Percentiles rank a stretch among this genome's conserved stretches.
These are phyloP conservation scores for Blastobotrys attinorum DNA, from an alignment of 805 yeast genomes.

Conservation along the genomic window DNA sequence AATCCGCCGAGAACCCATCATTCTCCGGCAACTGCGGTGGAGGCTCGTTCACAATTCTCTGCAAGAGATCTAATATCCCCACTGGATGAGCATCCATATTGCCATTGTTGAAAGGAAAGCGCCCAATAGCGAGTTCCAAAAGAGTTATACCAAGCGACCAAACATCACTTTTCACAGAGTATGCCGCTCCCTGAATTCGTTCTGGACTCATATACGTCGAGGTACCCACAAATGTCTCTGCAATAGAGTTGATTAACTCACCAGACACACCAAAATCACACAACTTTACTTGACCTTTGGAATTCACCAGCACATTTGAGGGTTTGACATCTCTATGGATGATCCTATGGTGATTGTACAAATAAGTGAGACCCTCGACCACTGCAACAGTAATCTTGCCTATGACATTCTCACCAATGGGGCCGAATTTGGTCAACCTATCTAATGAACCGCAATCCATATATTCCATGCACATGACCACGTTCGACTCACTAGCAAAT, in stretches of 20 bases:
- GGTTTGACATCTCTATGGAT: constrained; percentile 97
- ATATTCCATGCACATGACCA: constrained; percentile 90
- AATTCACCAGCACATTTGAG: constrained; percentile 80
- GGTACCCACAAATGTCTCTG: constrained; percentile 97
- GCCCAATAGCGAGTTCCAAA: constrained; percentile 80
- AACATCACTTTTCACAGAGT: constrained; percentile 91
- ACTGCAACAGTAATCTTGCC: constrained; percentile 71
- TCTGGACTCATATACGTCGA: constrained; percentile 98
- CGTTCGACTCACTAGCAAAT: constrained; percentile 58
- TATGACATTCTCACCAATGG: constrained; percentile 59
- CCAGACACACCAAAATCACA: constrained; percentile 97
- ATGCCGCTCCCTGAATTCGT: constrained; percentile 88
- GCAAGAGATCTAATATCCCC: constrained; percentile 83
- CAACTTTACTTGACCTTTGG: constrained; percentile 78
- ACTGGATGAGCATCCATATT: constrained; percentile 32
- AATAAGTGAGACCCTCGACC: constrained; percentile 69
- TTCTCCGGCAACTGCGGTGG: constrained; percentile 63
- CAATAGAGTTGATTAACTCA: constrained; percentile 85
- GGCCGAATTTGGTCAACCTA: constrained; percentile 58
- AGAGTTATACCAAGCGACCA: constrained; percentile 95
- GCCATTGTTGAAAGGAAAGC: constrained; percentile 50
- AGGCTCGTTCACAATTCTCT: constrained; percentile 86
- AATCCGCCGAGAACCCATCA: constrained; percentile 35
- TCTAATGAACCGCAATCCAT: constrained; percentile 93
- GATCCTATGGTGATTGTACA: constrained; percentile 77